Conservation (phyloP, 208 protist species). For the Hexamita inflata region DNA sequence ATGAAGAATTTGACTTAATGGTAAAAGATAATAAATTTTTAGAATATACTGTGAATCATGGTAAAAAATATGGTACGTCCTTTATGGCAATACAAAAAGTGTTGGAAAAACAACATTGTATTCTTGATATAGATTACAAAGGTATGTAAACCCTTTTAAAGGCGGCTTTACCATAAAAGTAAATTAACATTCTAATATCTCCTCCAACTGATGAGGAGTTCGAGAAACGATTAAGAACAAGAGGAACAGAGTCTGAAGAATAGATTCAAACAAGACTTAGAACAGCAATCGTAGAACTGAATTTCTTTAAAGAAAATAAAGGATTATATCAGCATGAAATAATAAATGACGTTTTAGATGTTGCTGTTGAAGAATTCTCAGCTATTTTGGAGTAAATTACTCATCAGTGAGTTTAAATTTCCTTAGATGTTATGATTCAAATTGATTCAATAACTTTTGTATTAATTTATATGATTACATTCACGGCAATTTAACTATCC, state of each 20-base stretch:
- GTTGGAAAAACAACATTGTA: background rate
- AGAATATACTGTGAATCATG: constrained; percentile 28
- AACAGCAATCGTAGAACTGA: constrained; percentile 19
- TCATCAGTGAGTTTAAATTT: no score
- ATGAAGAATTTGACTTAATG: constrained; percentile 27
- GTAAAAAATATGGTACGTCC: constrained; percentile 33
- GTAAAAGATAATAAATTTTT: constrained; percentile 31
- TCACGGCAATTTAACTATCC: no score
- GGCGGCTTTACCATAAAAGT: background rate
- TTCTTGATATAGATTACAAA: constrained; percentile 31
- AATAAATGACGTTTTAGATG: constrained; percentile 27
- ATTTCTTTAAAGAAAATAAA: constrained; percentile 13
- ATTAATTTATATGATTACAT: no score
- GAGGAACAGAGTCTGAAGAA: constrained; percentile 32
- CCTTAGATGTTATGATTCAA: no score
- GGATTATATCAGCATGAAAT: constrained; percentile 28
- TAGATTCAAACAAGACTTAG: constrained; percentile 11
- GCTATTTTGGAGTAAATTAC: no score
- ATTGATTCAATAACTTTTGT: no score
- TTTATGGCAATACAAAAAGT: constrained; percentile 14
- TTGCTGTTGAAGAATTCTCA: background rate
- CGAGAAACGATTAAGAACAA: background rate
- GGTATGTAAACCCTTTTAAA: background rate
- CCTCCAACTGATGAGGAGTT: background rate
- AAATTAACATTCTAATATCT: constrained; percentile 5